Evolutionary conservation across 768 basidiomycete species (phyloP).

Genomic region (Trametes elegans): DNA sequence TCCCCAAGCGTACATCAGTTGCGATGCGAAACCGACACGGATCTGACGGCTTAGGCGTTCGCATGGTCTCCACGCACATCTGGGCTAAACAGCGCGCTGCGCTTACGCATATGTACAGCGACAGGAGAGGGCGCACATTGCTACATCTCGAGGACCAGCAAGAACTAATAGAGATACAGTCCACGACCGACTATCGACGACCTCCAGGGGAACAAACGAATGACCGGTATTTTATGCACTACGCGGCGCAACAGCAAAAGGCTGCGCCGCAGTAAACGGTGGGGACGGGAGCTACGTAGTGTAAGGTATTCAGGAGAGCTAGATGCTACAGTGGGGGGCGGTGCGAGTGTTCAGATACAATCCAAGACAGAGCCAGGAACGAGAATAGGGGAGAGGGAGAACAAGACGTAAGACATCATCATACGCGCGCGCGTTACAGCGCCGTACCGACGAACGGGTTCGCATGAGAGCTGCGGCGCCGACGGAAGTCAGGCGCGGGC

Average conservation of each 20-base stretch:
- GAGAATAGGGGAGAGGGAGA: neutral
- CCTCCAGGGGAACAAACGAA: neutral
- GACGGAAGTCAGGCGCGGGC: too few species aligned
- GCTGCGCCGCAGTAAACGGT: too few species aligned
- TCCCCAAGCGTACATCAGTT: too few species aligned
- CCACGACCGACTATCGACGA: neutral
- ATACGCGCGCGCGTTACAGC: constrained; percentile 21
- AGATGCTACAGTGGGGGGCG: neutral
- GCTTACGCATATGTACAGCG: too few species aligned
- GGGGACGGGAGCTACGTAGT: neutral
- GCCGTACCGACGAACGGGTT: constrained; percentile 50
- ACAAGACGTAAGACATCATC: neutral
- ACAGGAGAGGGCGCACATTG: neutral
- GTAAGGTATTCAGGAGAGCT: neutral
- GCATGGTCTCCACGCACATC: too few species aligned
- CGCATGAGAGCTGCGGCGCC: constrained; percentile 45
- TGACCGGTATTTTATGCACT: neutral
- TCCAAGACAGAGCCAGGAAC: neutral
- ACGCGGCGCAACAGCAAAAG: too few species aligned
- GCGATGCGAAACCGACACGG: too few species aligned
- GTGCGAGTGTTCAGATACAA: constrained; percentile 3
- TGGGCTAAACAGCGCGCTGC: too few species aligned
- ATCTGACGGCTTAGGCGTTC: too few species aligned
- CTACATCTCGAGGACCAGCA: neutral
- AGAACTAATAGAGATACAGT: neutral